Conservation (phyloP, 2,329 filamentous ascomycete species). For the Colletotrichum falcatum region DNA sequence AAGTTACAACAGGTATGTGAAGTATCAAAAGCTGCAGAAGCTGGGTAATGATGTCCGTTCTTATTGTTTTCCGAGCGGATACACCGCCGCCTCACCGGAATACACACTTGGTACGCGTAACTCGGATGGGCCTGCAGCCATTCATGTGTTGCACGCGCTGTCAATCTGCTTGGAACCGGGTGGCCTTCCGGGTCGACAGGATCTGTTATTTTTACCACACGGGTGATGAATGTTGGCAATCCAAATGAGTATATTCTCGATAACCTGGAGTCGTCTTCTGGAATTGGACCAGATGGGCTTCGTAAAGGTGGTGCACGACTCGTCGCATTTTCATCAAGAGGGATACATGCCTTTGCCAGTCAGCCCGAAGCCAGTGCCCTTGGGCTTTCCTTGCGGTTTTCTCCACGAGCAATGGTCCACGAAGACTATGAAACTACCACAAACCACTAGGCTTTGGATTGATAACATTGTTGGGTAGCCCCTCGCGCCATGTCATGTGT, state of each 20-base stretch:
- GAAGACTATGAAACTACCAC: not conserved
- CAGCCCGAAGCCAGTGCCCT: not conserved
- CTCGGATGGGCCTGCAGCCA: no score
- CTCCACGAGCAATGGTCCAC: not conserved
- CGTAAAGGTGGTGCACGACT: not conserved
- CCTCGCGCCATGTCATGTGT: not conserved
- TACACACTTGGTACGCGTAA: not conserved
- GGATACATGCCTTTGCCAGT: not conserved
- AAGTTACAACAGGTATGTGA: not conserved
- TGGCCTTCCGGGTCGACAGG: not conserved
- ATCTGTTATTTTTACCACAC: not conserved
- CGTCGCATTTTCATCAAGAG: not conserved
- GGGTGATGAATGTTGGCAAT: no score
- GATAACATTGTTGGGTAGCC: not conserved
- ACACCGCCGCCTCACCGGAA: not conserved
- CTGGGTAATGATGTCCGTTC: not conserved
- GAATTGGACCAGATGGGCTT: not conserved
- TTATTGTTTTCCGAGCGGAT: not conserved
- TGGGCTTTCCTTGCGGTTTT: not conserved
- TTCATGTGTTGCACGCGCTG: not conserved
- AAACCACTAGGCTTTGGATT: not conserved
- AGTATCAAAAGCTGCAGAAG: not conserved
- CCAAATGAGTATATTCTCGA: not conserved
- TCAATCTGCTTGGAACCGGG: no score
- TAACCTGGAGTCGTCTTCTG: not conserved